Evolutionary conservation across 2,329 filamentous ascomycete species (phyloP).

Genomic region (Dactylellina leptospora): DNA sequence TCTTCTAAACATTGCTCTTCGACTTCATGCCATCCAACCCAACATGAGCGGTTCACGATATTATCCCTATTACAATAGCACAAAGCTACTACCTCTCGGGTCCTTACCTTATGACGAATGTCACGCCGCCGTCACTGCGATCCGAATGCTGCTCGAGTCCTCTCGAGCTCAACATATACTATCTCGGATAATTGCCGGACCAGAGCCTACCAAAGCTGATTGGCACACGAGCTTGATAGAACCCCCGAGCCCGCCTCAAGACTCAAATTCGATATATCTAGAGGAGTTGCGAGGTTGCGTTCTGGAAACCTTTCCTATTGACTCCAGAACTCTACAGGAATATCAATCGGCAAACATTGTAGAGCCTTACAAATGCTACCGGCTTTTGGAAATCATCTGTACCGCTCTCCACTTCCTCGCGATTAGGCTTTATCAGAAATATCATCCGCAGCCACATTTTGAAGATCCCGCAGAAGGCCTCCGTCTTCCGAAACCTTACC

Average conservation of each 20-base stretch:
- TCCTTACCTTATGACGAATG: background rate
- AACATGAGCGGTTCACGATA: slow-evolving; percentile 9
- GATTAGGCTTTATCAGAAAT: slow-evolving; percentile 11
- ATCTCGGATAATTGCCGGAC: background rate
- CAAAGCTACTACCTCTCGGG: slow-evolving; percentile 3
- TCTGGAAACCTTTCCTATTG: background rate
- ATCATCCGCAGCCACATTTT: slow-evolving; percentile 2
- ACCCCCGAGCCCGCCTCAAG: background rate
- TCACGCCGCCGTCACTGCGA: background rate
- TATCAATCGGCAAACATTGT: background rate
- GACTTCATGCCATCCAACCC: background rate
- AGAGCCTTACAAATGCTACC: background rate
- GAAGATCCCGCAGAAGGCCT: background rate
- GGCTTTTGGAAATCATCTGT: slow-evolving; percentile 1
- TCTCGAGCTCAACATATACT: background rate
- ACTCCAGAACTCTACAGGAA: background rate
- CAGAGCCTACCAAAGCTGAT: background rate
- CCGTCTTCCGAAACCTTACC: background rate
- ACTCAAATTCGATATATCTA: background rate
- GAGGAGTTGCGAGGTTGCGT: background rate
- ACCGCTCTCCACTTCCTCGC: slow-evolving; percentile 7
- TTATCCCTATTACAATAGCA: slow-evolving; percentile 12
- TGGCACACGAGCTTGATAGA: background rate
- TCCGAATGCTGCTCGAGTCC: background rate
- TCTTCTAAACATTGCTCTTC: background rate